Conservation (phyloP, 345 rosid genomes). For the Syzygium grande region DNA sequence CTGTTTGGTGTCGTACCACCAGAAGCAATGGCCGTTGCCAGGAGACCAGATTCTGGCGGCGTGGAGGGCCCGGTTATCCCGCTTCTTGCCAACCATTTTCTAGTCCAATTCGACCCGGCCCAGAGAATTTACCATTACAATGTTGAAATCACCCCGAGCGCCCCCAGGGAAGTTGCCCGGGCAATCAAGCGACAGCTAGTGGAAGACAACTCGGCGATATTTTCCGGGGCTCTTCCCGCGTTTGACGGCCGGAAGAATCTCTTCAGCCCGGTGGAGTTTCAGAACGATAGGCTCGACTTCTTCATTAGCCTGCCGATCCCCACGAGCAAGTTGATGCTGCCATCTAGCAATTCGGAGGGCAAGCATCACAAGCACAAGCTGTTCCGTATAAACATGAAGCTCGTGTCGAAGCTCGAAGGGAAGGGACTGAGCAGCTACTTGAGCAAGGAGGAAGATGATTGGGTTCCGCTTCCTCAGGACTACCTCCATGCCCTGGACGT, state of each 20-base stretch:
- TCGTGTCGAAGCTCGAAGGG: slow-evolving; percentile 79
- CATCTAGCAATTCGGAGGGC: slow-evolving; percentile 26
- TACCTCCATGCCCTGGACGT: slow-evolving; percentile 93
- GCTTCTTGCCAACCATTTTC: slow-evolving; percentile 91
- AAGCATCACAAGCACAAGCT: slow-evolving; percentile 50
- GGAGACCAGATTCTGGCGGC: slow-evolving; percentile 86
- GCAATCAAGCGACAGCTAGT: slow-evolving; percentile 78
- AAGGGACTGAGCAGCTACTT: slow-evolving; percentile 53
- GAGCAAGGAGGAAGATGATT: slow-evolving; percentile 58
- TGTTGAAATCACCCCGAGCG: slow-evolving; percentile 75
- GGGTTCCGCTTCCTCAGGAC: slow-evolving; percentile 85
- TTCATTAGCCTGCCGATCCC: slow-evolving; percentile 84
- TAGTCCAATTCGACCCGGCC: slow-evolving; percentile 61
- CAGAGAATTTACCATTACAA: slow-evolving; percentile 80
- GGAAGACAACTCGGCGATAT: slow-evolving; percentile 34
- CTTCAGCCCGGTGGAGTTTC: slow-evolving; percentile 81
- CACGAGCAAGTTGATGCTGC: slow-evolving; percentile 17
- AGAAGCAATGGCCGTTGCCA: slow-evolving; percentile 43
- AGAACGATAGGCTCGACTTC: slow-evolving; percentile 76
- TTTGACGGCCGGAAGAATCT: slow-evolving; percentile 82
- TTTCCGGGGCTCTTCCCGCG: slow-evolving; percentile 64
- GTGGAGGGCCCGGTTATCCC: slow-evolving; percentile 63
- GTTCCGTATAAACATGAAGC: slow-evolving; percentile 63
- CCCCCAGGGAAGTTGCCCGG: slow-evolving; percentile 77
- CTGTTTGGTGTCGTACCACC: slow-evolving; percentile 14